These are phyloP conservation scores for Ammopiptanthus mongolicus DNA, from an alignment of 306 rosid species.

Conservation along the genomic window DNA sequence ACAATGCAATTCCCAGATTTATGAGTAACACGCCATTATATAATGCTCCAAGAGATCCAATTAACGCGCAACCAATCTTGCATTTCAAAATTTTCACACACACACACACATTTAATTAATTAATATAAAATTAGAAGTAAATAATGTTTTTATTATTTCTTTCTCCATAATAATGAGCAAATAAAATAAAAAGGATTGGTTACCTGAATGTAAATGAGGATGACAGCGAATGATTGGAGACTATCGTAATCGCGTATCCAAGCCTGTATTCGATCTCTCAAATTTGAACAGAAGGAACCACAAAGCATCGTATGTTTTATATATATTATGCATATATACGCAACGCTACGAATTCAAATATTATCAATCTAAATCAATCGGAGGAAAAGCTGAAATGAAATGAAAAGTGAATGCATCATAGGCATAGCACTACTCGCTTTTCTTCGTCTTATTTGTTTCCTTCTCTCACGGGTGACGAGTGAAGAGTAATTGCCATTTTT, in stretches of 20 bases:
- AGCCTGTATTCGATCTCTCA: conserved; percentile 71
- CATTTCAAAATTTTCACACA: not conserved
- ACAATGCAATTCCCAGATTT: conserved; percentile 72
- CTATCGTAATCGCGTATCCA: conserved; percentile 89
- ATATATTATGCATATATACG: not conserved
- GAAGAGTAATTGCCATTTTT: not conserved
- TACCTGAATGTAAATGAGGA: conserved; percentile 89
- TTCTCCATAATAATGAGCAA: too few relatives aligned
- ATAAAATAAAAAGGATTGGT: not conserved
- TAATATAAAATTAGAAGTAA: not conserved
- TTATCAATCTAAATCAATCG: too few relatives aligned
- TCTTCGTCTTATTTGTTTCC: not conserved
- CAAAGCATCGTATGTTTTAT: conserved; percentile 66
- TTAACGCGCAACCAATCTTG: conserved; percentile 80
- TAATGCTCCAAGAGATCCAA: conserved; percentile 91
- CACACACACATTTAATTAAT: not conserved
- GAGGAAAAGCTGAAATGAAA: too few relatives aligned
- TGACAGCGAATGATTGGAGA: conserved; percentile 73
- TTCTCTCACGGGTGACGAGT: not conserved
- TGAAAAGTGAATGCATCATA: not conserved
- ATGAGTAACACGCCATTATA: conserved; percentile 77
- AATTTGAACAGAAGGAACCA: conserved; percentile 31
- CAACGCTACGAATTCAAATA: too few relatives aligned
- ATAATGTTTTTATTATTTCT: not conserved
- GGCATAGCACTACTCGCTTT: not conserved